Evolutionary conservation across 257 asterid genomes (phyloP).

Genomic region (Cruciata laevipes): DNA sequence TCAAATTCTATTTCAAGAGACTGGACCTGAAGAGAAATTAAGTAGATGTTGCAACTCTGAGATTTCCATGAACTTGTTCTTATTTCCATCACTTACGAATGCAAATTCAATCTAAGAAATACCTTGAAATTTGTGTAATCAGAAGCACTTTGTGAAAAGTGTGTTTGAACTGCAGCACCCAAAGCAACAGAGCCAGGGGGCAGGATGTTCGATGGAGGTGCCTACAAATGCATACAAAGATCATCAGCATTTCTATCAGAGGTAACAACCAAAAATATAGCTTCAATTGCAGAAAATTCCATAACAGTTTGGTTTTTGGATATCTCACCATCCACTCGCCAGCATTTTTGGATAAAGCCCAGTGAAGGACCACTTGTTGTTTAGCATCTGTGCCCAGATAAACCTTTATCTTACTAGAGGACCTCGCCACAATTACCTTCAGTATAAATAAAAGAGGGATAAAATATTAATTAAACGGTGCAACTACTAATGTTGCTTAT

Average conservation of each 20-base stretch:
- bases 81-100: background rate
- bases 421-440: conserved; percentile 68
- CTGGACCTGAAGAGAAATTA: conserved; percentile 53
- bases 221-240: conserved; percentile 37
- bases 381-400: conserved; percentile 75
- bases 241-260: background rate
- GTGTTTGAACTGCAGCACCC: conserved; percentile 64
- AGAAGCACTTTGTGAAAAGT: conserved; percentile 35
- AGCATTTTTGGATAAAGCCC: conserved; percentile 80
- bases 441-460: conserved; percentile 14
- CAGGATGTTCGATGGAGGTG: conserved; percentile 62
- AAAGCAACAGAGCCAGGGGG: conserved; percentile 74
- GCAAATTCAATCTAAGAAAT: conserved; percentile 13
- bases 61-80: conserved; percentile 8
- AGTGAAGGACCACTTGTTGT: conserved; percentile 76
- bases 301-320: conserved; percentile 1
- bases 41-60: background rate
- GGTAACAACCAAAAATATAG: background rate
- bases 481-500: background rate
- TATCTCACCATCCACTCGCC: conserved; percentile 87
- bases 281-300: background rate
- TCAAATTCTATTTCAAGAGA: conserved; percentile 66
- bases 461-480: background rate
- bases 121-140: conserved; percentile 52
- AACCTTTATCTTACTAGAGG: conserved; percentile 52